Conservation (phyloP, 352 stramenopile species). For the Globisporangium perplexum region DNA sequence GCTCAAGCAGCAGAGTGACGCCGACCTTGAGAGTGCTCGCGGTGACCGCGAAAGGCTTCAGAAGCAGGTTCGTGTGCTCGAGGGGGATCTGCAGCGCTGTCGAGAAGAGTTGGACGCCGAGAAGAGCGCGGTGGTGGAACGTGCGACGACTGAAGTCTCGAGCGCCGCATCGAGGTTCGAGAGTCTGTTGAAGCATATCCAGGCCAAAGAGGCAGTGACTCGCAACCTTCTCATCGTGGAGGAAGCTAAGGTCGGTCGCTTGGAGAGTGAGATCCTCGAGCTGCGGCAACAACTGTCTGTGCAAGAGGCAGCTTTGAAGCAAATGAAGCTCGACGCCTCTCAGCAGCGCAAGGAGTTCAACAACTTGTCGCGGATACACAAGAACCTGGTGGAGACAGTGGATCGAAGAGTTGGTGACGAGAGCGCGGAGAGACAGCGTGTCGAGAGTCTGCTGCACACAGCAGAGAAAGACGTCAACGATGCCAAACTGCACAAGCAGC, state of each 20-base stretch:
- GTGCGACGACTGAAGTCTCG: constrained; percentile 14
- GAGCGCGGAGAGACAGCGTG: constrained; percentile 16
- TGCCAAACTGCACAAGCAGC: constrained; percentile 20
- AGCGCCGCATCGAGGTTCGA: constrained; percentile 26
- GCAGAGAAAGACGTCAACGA: constrained; percentile 21
- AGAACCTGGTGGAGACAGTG: constrained; percentile 52
- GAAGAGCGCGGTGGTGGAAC: constrained; percentile 15
- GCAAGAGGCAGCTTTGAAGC: constrained; percentile 4
- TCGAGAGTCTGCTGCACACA: constrained; percentile 11
- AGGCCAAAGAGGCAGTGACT: constrained; percentile 16
- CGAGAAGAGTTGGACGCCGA: constrained; percentile 21
- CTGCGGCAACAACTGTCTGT: constrained; percentile 12
- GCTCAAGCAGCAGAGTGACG: constrained; percentile 22
- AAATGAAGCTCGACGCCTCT: constrained; percentile 24
- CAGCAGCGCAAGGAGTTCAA: constrained; percentile 59
- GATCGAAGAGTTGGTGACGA: constrained; percentile 32
- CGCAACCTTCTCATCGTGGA: constrained; percentile 6
- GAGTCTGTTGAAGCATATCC: constrained; percentile 19
- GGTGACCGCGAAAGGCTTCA: constrained; percentile 26
- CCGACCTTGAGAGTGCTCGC: constrained; percentile 23
- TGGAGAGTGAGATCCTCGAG: constrained; percentile 21
- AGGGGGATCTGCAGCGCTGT: constrained; percentile 22
- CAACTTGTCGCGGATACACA: constrained; percentile 61
- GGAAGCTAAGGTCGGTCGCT: constrained; percentile 5
- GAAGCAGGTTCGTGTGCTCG: constrained; percentile 19